Conservation (phyloP, 2,329 filamentous ascomycete species). For the Xylariales sp. region DNA sequence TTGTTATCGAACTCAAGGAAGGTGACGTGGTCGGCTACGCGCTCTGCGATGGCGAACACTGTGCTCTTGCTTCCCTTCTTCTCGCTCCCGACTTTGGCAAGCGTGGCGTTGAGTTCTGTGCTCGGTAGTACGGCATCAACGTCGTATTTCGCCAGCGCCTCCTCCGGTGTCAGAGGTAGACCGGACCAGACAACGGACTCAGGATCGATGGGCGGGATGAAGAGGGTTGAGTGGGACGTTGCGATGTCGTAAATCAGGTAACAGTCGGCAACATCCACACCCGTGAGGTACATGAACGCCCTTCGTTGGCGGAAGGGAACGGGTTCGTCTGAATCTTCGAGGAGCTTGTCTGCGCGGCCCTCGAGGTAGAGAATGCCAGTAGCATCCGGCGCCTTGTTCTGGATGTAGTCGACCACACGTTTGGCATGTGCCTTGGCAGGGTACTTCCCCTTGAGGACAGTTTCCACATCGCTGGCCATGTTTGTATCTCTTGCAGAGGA, state of each 20-base stretch:
- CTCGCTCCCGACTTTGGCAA: slow-evolving; percentile 47
- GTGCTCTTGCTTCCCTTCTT: slow-evolving; percentile 34
- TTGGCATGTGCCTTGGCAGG: slow-evolving; percentile 85
- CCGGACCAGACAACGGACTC: slow-evolving; percentile 92
- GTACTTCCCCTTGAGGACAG: slow-evolving; percentile 58
- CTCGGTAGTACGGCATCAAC: slow-evolving; percentile 73
- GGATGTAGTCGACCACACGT: slow-evolving; percentile 76
- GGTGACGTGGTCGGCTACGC: slow-evolving; percentile 66
- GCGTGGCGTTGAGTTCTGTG: slow-evolving; percentile 69
- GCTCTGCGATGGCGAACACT: slow-evolving; percentile 73
- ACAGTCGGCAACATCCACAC: slow-evolving; percentile 76
- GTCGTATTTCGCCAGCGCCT: slow-evolving; percentile 74
- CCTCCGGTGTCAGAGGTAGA: slow-evolving; percentile 69
- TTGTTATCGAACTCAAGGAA: slow-evolving; percentile 67
- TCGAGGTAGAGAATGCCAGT: slow-evolving; percentile 83
- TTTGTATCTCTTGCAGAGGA: neutral
- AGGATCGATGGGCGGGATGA: slow-evolving; percentile 85
- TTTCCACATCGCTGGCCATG: slow-evolving; percentile 37
- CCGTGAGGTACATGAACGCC: slow-evolving; percentile 92
- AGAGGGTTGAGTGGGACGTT: slow-evolving; percentile 71
- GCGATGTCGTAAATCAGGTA: slow-evolving; percentile 77
- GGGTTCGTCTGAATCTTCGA: slow-evolving; percentile 85
- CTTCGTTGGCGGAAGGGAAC: slow-evolving; percentile 83
- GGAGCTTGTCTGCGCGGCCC: slow-evolving; percentile 71
- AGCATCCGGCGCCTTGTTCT: slow-evolving; percentile 57